Evolutionary conservation across 106 monocot genomes (phyloP).

Genomic region (Allium cepa): DNA sequence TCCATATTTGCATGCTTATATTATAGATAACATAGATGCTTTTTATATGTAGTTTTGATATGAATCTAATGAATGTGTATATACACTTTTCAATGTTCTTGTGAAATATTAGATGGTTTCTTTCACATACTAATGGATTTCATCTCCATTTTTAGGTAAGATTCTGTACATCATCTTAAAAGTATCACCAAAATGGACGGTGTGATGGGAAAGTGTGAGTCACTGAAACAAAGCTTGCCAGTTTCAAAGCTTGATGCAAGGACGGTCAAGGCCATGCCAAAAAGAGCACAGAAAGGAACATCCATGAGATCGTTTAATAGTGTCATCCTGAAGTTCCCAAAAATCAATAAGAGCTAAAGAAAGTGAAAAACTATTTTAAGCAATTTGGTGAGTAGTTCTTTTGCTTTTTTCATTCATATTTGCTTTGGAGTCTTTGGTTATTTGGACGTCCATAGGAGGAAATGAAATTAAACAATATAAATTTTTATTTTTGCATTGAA

Average conservation of each 20-base stretch:
- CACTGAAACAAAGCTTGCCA: constrained; percentile 14
- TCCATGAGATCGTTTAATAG: constrained; percentile 70
- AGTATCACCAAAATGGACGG: constrained; percentile 34
- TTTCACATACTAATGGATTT: not conserved
- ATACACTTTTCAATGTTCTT: too few species aligned
- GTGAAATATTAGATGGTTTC: too few species aligned
- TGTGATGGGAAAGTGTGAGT: constrained; percentile 25
- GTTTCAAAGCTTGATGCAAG: constrained; percentile 73
- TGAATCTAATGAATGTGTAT: too few species aligned
- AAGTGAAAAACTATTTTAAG: constrained; percentile 84
- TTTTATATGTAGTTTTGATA: too few species aligned
- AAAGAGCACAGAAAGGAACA: constrained; percentile 52
- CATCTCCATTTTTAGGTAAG: not conserved
- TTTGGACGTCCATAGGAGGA: not conserved
- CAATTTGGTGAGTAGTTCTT: constrained; percentile 58
- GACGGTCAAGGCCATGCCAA: constrained; percentile 75
- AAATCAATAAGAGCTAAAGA: constrained; percentile 72
- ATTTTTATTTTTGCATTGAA: not conserved
- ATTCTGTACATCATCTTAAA: not conserved
- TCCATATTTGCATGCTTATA: too few species aligned
- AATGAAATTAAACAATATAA: not conserved
- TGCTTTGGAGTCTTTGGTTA: not conserved
- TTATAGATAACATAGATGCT: too few species aligned
- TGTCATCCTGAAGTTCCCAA: constrained; percentile 83
- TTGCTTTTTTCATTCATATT: not conserved